phyloP scores from a whole-genome alignment of 1,284 basidiomycete genomes.

The Ganoderma leucocontextum region DNA sequence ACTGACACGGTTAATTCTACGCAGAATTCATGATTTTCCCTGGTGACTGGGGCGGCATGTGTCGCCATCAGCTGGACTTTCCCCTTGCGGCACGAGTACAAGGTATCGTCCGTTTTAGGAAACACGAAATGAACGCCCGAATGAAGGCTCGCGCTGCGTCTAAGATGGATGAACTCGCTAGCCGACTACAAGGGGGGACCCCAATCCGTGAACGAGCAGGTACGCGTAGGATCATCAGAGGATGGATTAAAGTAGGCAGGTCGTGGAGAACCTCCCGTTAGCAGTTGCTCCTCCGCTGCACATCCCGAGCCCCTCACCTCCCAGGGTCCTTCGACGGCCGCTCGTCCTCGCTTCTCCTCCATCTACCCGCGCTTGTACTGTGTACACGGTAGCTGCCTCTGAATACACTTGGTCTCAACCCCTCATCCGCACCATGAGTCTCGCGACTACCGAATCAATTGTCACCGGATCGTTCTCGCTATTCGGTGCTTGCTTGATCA shows the following conservation, averaged over 20 bases:
- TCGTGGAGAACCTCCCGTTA: conserved; percentile 18
- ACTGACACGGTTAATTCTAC: conserved; percentile 15
- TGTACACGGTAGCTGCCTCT: conserved; percentile 25
- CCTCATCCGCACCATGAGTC: conserved; percentile 21
- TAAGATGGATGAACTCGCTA: conserved; percentile 21
- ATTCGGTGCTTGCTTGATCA: conserved; percentile 28
- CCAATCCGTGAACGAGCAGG: conserved; percentile 43
- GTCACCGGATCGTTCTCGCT: conserved; percentile 32
- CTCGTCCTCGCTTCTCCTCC: conserved; percentile 12
- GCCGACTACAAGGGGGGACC: conserved; percentile 46
- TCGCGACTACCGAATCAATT: conserved; percentile 19
- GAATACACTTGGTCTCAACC: neutral
- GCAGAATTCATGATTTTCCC: conserved; percentile 24
- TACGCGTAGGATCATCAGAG: conserved; percentile 6
- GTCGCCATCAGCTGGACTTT: conserved; percentile 22
- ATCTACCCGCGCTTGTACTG: conserved; percentile 24
- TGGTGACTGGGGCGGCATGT: conserved; percentile 18
- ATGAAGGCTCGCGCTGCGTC: conserved; percentile 24
- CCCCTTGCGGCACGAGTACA: conserved; percentile 31
- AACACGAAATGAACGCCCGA: conserved; percentile 27
- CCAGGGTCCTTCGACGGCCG: conserved; percentile 14
- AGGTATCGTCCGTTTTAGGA: conserved; percentile 34
- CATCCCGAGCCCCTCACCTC: conserved; percentile 23
- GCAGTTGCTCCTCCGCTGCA: conserved; percentile 35
- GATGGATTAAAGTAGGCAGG: conserved; percentile 29